Base-by-base conservation (phyloP, 2,329 filamentous ascomycete genomes). In the Penicillium vulpinum region DNA sequence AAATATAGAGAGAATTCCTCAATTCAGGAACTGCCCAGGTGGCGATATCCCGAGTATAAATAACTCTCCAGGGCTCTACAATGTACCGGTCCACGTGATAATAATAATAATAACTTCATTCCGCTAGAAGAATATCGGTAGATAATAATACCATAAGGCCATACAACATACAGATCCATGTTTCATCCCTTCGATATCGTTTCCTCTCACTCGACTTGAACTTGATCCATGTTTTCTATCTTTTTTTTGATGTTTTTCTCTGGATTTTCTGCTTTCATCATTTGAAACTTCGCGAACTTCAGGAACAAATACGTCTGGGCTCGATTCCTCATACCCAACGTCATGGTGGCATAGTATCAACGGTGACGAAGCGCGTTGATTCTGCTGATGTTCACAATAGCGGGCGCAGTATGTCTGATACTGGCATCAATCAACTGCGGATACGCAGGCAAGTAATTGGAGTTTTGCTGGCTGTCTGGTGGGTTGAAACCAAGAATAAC, bases 361-460 rank as follows among this genome's bases (percentile, higher is more conserved):
- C 8, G 33, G 7, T 18, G 10, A 21, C 10, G 38, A 21, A 44
- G 16, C 7, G 5, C 53, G 5, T 55, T 39, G 40, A 52, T 56
- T 22, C 11, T 33, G 48, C 39, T 52, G 4, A 35, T 46, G 13
- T 52, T 52, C 26, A 52, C 54, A 33, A 56, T 36, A 5, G 54
- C 48, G 16, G 33, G 33, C 9, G 48, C 48, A 22, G 54, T 35
- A 16, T 45, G 40, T 21, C 15, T 15, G 9, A 28, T n/a, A 5
- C 18, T 22, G n/a, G 26, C 10, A n/a, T 52, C 4, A 3, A 26
- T 31, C 18, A 52, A 39, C 15, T 35, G 51, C 2, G 35, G 40
- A 9, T 24, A 35, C 8, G 18, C 18, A 21, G 26, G 33, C 18
- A 29, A 24, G 26, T 29, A 29, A 26, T 28, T 15, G 39, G 29